Evolutionary conservation across 441 rosid genomes (phyloP).

Genomic region (Populus trichocarpa): DNA sequence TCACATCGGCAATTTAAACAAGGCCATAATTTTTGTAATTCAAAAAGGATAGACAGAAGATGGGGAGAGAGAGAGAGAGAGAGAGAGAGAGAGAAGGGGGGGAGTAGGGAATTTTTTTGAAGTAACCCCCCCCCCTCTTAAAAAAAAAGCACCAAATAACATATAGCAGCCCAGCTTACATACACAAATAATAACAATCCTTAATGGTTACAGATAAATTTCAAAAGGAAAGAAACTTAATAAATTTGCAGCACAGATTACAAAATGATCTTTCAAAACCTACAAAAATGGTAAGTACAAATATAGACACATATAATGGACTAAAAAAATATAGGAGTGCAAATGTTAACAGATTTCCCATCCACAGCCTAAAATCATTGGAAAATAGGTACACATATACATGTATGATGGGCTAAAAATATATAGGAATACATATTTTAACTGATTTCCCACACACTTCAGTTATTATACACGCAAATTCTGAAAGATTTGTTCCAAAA

Average conservation of each 20-base stretch:
- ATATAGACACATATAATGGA: neutral
- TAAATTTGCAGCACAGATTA: neutral
- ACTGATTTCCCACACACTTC: neutral
- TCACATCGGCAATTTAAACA: neutral
- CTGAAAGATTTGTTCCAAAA: neutral
- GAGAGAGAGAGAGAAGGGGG: too few relatives aligned
- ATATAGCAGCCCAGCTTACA: neutral
- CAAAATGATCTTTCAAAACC: neutral
- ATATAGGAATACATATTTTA: neutral
- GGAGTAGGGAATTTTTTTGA: too few relatives aligned
- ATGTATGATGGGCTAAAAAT: neutral
- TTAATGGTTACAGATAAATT: neutral
- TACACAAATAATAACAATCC: neutral
- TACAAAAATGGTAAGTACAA: neutral
- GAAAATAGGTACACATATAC: neutral
- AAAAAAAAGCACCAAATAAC: too few relatives aligned
- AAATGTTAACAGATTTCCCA: neutral
- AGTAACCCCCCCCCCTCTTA: too few relatives aligned
- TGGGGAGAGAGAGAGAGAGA: too few relatives aligned
- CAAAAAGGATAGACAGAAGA: too few relatives aligned
- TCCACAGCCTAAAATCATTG: neutral
- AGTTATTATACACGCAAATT: neutral
- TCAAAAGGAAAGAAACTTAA: neutral
- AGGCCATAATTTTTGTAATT: neutral
- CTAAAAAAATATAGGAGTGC: neutral